Percentiles rank a stretch among this genome's conserved stretches.
These are phyloP conservation scores for Rosa hybrid DNA, from an alignment of 331 rosid species.

Conservation along the genomic window DNA sequence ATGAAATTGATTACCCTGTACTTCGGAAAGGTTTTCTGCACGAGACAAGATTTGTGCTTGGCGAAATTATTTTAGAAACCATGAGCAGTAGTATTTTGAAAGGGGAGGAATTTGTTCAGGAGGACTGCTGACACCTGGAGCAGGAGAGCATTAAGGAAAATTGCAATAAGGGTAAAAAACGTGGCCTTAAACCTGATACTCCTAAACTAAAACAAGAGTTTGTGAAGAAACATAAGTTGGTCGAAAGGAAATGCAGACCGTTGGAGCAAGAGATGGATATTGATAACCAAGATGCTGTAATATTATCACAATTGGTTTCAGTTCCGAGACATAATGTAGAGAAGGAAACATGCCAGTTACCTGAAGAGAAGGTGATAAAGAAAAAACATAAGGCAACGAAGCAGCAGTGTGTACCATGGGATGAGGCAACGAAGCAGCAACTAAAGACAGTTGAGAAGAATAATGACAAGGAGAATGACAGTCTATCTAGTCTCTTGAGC, in stretches of 20 bases:
- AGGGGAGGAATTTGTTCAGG: conserved; percentile 36
- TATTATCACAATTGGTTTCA: conserved; percentile 20
- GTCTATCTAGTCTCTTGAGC: conserved; percentile 33
- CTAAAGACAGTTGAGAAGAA: conserved; percentile 24
- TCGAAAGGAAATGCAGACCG: conserved; percentile 21
- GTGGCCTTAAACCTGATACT: conserved; percentile 15
- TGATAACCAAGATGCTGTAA: conserved; percentile 22
- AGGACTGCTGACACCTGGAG: conserved; percentile 23
- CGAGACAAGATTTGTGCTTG: conserved; percentile 73
- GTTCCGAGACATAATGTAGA: conserved; percentile 16
- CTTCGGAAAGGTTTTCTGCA: conserved; percentile 50
- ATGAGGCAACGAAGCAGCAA: conserved; percentile 27
- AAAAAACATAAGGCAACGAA: no score
- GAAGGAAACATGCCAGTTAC: conserved; percentile 1
- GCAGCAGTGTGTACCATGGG: conserved; percentile 7
- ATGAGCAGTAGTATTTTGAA: conserved; percentile 43
- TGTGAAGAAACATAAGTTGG: conserved; percentile 44
- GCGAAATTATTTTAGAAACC: conserved; percentile 73
- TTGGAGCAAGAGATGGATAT: conserved; percentile 27
- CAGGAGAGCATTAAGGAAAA: conserved; percentile 30
- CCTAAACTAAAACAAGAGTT: conserved; percentile 25
- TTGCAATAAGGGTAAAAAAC: conserved; percentile 28
- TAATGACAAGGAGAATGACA: conserved; percentile 19
- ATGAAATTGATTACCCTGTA: conserved; percentile 51
- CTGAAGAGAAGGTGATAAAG: no score